Percentiles rank a stretch among this genome's conserved stretches.
These are phyloP conservation scores for Paecilomyces sp. DNA, from an alignment of 2,329 filamentous ascomycete genomes.

Conservation along the genomic window DNA sequence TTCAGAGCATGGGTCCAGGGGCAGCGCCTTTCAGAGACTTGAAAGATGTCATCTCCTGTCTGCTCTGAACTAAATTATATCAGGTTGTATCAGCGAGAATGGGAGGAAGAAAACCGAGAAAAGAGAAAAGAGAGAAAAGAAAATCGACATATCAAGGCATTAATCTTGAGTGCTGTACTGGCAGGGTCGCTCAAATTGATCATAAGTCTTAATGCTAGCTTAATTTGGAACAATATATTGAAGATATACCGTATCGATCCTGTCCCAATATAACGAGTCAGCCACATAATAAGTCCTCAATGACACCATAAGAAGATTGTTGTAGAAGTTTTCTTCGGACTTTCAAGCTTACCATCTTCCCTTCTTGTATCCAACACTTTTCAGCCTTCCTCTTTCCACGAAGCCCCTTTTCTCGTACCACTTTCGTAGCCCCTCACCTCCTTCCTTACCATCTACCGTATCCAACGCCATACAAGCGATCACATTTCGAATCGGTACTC, in stretches of 20 bases:
- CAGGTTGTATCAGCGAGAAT: neutral
- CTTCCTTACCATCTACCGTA: conserved; percentile 18
- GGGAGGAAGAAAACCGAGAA: neutral
- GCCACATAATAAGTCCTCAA: neutral
- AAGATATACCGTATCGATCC: conserved; percentile 4
- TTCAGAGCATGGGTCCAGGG: neutral
- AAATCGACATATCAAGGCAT: neutral
- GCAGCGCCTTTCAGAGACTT: neutral
- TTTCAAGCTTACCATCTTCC: conserved; percentile 23
- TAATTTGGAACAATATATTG: conserved; percentile 3
- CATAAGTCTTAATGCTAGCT: neutral
- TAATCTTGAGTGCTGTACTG: too few relatives aligned
- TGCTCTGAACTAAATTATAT: neutral
- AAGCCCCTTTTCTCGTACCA: conserved; percentile 35
- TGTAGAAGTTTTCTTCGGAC: neutral
- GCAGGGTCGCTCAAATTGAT: too few relatives aligned
- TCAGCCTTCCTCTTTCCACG: conserved; percentile 29
- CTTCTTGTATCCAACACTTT: conserved; percentile 31
- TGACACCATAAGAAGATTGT: neutral
- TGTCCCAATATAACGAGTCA: neutral
- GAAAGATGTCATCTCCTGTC: neutral
- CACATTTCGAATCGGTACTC: conserved; percentile 20
- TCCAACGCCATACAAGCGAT: conserved; percentile 34
- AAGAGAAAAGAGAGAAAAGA: neutral
- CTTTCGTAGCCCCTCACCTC: conserved; percentile 25